Base-by-base conservation (phyloP, 371 early-diverging fungal genomes). In the Mortierella sp. region DNA sequence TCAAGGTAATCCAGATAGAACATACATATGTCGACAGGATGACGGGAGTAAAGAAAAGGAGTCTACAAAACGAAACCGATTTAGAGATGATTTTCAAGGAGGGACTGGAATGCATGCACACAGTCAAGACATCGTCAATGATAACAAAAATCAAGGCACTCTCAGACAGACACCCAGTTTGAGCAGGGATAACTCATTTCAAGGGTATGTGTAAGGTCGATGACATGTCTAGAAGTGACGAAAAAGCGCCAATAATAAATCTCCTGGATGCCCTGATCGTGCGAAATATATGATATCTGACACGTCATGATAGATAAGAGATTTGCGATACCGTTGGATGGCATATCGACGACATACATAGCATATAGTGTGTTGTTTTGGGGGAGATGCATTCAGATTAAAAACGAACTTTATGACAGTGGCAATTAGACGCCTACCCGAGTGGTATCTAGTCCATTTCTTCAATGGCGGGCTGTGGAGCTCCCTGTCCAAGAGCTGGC, bases 401-500 rank as follows among this genome's bases (percentile, higher is more conserved):
- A 60, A 63, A 38, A 26, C 14, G 1, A 16, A 19, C 38, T 63
- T 63, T 63, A 63, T 68, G 8, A 24, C 68, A 42, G 4, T 63
- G 63, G 63, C 24, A 42, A 24, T 5, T 0, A 21, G 21, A 31
- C 10, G n/a, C 26, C 19, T 48, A 45, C 28, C 21, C 45, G 34
- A n/a, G n/a, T 10, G 3, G n/a, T 16, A 19, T 68, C 65, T 73
- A 86, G 31, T 86, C 86, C 86, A 86, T 82, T 57, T 86, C 86
- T 65, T 86, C 86, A 47, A 86, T 82, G 11, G 77, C 80, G 44
- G 85, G 85, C 75, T 81, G 82, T 73, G 86, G 47, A 34, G 77
- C 74, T 75, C 79, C 76, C 47, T 77, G 63, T 9, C 73, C 86
- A 16, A 81, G 48, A 1, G 86, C 75, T 24, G 85, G 85, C 24